Evolutionary conservation across 108 stramenopile species (phyloP), one percentile per base, ranked within the genome.

Genomic region (Nitzschia sp.): DNA sequence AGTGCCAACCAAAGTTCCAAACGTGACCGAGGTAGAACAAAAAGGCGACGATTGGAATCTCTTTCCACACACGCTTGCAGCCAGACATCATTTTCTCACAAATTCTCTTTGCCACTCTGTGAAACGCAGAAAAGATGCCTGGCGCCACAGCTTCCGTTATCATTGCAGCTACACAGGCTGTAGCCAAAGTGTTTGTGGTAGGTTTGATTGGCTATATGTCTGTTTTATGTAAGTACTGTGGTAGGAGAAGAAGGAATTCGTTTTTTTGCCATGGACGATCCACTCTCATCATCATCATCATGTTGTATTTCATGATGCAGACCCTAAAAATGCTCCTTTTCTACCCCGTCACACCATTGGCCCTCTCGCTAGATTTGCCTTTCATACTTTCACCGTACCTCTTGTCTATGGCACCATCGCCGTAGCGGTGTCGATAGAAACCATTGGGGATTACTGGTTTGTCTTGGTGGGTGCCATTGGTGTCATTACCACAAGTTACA

Each of bases 181-280:
- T 87, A 14, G 86, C 80, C 0, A 90, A 90, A 44, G 86, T 84
- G 11, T 90, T 81, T 60, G 66, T 83, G 10, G 87, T 90, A 53
- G 86, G 84, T 2, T 53, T 63, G 0, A 73, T 84, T 17, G 89
- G 89, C 14, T 90, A 79, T 56, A 51, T 69, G 19, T 56, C 86
- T 22, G 83, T 82, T 39, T 67, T 62, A 8, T 81, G 70, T 80
- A 58, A 53, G 73, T 63, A n/a, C 10, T 12, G 14, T 22, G 9
- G 12, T 12, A 22, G 57, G 12, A 54, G 24, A 54, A 21, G 53
- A 8, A 54, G 21, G 53, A 19, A 46, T 63, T n/a, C 11, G 17
- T 46, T 17, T 11, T 10, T 29, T 46, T 20, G 37, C 15, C 10
- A 19, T 10, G 19, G 11, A 34, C 67, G 29, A n/a, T 10, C 12